These are phyloP conservation scores for Litsea cubeba DNA, from an alignment of 164 flowering plant species.

Conservation along the genomic window DNA sequence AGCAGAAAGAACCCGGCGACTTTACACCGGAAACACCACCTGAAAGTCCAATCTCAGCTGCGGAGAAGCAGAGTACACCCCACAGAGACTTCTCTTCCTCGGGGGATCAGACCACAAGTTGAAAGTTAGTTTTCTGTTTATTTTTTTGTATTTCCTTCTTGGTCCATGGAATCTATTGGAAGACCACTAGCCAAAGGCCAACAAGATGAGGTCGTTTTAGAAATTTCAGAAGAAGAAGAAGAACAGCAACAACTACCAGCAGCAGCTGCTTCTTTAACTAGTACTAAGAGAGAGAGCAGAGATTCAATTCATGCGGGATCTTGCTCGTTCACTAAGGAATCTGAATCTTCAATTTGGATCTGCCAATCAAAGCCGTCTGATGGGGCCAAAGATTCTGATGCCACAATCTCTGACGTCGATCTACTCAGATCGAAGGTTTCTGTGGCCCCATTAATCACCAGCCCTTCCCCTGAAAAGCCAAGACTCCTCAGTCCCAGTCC, in stretches of 20 bases:
- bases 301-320: slow-evolving; percentile 4
- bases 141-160: no score
- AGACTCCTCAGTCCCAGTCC: slow-evolving; percentile 21
- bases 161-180: no score
- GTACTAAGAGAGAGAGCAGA: neutral
- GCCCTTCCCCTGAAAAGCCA: slow-evolving; percentile 27
- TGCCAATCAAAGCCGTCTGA: neutral
- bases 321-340: neutral
- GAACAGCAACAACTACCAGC: neutral
- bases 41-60: no score
- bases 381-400: neutral
- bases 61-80: no score
- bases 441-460: slow-evolving; percentile 14
- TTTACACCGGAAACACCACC: no score
- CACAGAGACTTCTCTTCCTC: no score
- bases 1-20: no score
- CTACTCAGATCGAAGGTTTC: slow-evolving; percentile 4
- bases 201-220: slow-evolving; percentile 26
- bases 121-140: no score
- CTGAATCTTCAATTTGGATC: slow-evolving; percentile 1
- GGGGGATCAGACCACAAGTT: no score
- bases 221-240: slow-evolving; percentile 14
- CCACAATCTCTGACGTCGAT: neutral
- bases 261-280: slow-evolving; percentile 8
- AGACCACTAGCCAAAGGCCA: neutral